Percentiles rank a stretch among this genome's conserved stretches.
Evolutionary conservation across 1,139 yeast genomes (phyloP).

Genomic region (Suhomyces bolitotheri): DNA sequence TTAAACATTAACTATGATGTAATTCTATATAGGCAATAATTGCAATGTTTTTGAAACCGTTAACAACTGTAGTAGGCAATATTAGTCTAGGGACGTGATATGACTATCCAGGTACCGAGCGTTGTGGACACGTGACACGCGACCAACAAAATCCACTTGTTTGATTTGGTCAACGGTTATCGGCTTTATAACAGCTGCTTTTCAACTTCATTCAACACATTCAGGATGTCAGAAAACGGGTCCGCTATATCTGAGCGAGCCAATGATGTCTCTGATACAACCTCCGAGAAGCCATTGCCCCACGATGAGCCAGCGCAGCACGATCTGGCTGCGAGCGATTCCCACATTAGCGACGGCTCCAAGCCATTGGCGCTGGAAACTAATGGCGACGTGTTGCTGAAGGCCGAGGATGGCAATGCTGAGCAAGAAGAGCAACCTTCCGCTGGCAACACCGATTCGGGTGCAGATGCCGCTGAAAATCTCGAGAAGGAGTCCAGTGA

Average conservation of each 20-base stretch:
- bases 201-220: not conserved
- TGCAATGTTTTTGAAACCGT: no score
- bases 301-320: not conserved
- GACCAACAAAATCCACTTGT: constrained; percentile 6
- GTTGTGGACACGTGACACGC: constrained; percentile 3
- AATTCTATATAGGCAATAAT: no score
- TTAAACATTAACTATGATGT: no score
- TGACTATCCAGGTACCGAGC: no score
- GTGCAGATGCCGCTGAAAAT: not conserved
- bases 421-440: no score
- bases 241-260: constrained; percentile 3
- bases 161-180: constrained; percentile 7
- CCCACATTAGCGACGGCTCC: not conserved
- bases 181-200: not conserved
- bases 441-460: no score
- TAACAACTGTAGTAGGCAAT: no score
- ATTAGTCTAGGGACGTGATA: not conserved
- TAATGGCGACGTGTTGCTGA: no score
- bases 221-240: constrained; percentile 6
- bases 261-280: not conserved
- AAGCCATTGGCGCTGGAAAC: no score
- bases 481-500: not conserved
- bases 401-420: no score
- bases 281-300: constrained; percentile 1
- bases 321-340: not conserved